Evolutionary conservation across 805 yeast species (phyloP), one percentile per base, ranked within the genome.

Genomic region (Candida rishiriensis): DNA sequence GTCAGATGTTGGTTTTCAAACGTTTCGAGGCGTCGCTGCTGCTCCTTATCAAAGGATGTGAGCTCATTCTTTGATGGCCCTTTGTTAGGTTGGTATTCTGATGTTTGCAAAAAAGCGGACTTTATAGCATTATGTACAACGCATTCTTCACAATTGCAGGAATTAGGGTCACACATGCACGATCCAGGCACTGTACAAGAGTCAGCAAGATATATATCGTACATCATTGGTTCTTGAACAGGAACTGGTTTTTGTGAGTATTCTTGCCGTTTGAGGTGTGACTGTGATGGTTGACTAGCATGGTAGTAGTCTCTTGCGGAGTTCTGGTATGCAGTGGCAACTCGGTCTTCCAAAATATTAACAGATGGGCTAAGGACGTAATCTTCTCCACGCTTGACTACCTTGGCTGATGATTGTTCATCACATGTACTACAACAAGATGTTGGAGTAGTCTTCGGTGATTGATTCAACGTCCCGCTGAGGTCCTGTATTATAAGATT

Each of bases 101-200:
- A 47, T 10, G 14, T 28, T 11, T 12, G 18, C 13, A 16, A 21
- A 7, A 21, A 21, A 7, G 26, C 26, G 7, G 26, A 21, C 26
- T 21, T 21, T 21, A 21, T 21, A 21, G 26, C 26, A 7, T 48
- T 49, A 43, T 66, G 70, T 5, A 55, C 67, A 13, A 53, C 43
- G 44, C 70, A 66, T 6, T 46, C 57, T 13, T 53, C 56, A 49
- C 70, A 66, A 5, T 48, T 38, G 51, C 70, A 66, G 12, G 48
- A 41, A 15, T 49, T 60, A 3, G 64, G 61, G 8, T 56, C 63
- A 48, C 70, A 66, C 9, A 53, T 39, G 48, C 70, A 66, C 1
- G 66, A 53, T 1, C 69, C 69, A 0, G 68, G 65, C 18, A 64
- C 61, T 5, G 64, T 53, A 43, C 68, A 64, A 0, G 65, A 43